These are phyloP conservation scores for Plasmodium gallinaceum DNA, from an alignment of 169 alveolate genomes.

Conservation along the genomic window DNA sequence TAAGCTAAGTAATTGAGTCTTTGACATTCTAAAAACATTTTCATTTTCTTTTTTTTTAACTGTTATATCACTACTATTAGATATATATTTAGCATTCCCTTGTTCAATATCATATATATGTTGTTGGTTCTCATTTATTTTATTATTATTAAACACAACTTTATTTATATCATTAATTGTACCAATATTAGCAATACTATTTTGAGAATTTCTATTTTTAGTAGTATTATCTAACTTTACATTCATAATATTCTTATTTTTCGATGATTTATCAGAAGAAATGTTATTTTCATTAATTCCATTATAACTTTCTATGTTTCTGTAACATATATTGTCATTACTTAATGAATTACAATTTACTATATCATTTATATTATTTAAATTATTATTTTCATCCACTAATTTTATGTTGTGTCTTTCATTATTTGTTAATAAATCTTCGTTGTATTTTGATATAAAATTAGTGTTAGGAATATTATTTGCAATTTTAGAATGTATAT, in stretches of 20 bases:
- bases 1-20: constrained; percentile 34
- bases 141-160: background rate
- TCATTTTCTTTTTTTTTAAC: constrained; percentile 33
- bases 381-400: background rate
- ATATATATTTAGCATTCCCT: background rate
- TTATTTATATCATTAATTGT: background rate
- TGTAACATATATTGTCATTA: background rate
- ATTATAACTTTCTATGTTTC: constrained; percentile 9
- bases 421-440: constrained; percentile 4
- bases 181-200: background rate
- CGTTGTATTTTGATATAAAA: background rate
- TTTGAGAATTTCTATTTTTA: background rate
- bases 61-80: background rate
- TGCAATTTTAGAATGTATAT: background rate
- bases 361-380: background rate
- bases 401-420: background rate
- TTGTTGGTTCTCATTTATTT: background rate
- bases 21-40: constrained; percentile 34
- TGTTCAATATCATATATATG: background rate
- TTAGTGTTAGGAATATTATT: background rate
- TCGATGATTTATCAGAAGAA: background rate
- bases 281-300: background rate
- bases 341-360: background rate
- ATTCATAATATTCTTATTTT: background rate
- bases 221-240: background rate